Conservation (phyloP, 495 filamentous ascomycete species). For the Aspergillus mulundensis region DNA sequence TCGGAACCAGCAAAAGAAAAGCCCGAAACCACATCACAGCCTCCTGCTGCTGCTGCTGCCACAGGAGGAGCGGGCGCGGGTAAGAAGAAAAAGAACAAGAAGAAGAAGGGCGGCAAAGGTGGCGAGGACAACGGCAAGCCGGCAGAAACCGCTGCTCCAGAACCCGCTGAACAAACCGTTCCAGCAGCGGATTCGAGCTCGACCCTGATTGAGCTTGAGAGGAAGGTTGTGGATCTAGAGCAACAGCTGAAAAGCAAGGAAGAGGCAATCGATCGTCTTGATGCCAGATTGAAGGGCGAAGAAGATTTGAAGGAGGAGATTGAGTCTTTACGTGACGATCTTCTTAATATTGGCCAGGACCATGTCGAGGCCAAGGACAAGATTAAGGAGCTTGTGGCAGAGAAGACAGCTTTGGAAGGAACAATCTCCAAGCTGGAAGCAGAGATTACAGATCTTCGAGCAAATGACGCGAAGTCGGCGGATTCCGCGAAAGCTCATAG, state of each 20-base stretch:
- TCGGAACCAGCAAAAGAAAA: slow-evolving; percentile 10
- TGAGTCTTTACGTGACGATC: slow-evolving; percentile 73
- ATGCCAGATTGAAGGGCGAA: slow-evolving; percentile 63
- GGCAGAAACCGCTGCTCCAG: slow-evolving; percentile 17
- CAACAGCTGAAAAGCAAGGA: slow-evolving; percentile 69
- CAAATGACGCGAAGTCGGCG: slow-evolving; percentile 46
- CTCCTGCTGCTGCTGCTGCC: slow-evolving; percentile 18
- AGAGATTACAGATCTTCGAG: slow-evolving; percentile 56
- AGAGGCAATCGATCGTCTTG: slow-evolving; percentile 60
- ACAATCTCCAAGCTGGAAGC: slow-evolving; percentile 63
- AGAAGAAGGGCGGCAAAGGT: slow-evolving; percentile 73
- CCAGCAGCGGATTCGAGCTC: slow-evolving; percentile 20
- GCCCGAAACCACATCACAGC: slow-evolving; percentile 18
- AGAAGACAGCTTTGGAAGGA: slow-evolving; percentile 57
- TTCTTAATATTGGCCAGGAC: slow-evolving; percentile 71
- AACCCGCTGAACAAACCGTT: not conserved
- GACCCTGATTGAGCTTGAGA: slow-evolving; percentile 43
- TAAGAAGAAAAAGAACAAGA: slow-evolving; percentile 80
- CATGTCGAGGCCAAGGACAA: slow-evolving; percentile 78
- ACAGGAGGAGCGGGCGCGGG: slow-evolving; percentile 19
- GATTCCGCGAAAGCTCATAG: slow-evolving; percentile 54
- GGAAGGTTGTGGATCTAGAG: slow-evolving; percentile 52
- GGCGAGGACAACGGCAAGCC: slow-evolving; percentile 37
- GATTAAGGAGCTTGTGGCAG: slow-evolving; percentile 61
- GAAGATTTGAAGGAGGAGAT: slow-evolving; percentile 85